Evolutionary conservation across 2,329 filamentous ascomycete genomes (phyloP).

Genomic region (Ascocoryne sarcoides): DNA sequence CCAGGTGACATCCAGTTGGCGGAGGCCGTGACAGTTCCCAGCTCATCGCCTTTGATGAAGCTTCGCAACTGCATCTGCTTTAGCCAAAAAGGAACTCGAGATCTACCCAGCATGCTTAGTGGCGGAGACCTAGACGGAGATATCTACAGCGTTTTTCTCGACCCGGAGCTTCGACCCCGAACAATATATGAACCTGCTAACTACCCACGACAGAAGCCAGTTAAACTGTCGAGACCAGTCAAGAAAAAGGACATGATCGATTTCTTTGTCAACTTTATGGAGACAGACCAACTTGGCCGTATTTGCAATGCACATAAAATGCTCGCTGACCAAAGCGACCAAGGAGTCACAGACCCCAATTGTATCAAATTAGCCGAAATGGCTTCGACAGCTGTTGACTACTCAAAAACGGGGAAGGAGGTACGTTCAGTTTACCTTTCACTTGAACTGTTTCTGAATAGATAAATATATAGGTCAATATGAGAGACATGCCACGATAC

Average conservation of each 20-base stretch:
- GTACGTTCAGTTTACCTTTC: slow-evolving; percentile 29
- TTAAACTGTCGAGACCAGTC: slow-evolving; percentile 52
- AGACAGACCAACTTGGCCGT: slow-evolving; percentile 52
- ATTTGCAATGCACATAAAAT: slow-evolving; percentile 58
- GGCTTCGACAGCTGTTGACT: slow-evolving; percentile 65
- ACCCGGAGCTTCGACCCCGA: slow-evolving; percentile 40
- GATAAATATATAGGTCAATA: slow-evolving; percentile 13
- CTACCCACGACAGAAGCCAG: slow-evolving; percentile 52
- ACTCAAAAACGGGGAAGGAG: slow-evolving; percentile 62
- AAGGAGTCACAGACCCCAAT: slow-evolving; percentile 41
- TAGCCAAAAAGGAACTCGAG: slow-evolving; percentile 60
- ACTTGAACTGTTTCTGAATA: neutral
- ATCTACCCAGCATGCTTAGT: slow-evolving; percentile 68
- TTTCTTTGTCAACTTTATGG: slow-evolving; percentile 72
- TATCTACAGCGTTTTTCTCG: slow-evolving; percentile 71
- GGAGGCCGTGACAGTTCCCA: slow-evolving; percentile 50
- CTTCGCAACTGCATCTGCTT: slow-evolving; percentile 72
- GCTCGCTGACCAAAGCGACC: slow-evolving; percentile 45
- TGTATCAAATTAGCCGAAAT: slow-evolving; percentile 51
- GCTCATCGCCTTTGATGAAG: slow-evolving; percentile 47
- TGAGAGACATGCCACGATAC: slow-evolving; percentile 16
- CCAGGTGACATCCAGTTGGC: slow-evolving; percentile 70
- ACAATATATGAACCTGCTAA: slow-evolving; percentile 49
- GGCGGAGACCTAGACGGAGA: slow-evolving; percentile 82
- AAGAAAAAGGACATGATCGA: slow-evolving; percentile 58